These are phyloP conservation scores for Alloteropsis semialata DNA, from an alignment of 176 grass and related monocot species.

Conservation along the genomic window DNA sequence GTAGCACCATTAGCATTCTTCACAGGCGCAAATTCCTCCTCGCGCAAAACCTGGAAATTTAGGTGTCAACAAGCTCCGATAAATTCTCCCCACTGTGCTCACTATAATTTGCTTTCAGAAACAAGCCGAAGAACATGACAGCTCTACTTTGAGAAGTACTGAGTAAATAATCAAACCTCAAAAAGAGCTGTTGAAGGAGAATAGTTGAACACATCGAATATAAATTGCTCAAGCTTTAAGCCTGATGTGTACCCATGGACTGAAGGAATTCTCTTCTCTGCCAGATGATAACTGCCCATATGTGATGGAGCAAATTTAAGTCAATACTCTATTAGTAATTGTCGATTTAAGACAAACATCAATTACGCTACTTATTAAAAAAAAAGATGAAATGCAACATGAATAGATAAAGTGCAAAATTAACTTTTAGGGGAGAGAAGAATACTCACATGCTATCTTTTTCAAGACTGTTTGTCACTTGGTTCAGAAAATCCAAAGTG, in stretches of 20 bases:
- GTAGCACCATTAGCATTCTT: constrained; percentile 89
- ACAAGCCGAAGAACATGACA: not conserved
- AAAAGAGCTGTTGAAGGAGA: constrained; percentile 78
- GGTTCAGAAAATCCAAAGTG: constrained; percentile 88
- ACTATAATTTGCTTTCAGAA: not conserved
- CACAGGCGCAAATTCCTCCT: constrained; percentile 96
- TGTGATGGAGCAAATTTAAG: constrained; percentile 2
- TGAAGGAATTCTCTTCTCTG: constrained; percentile 85
- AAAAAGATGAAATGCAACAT: constrained; percentile 17
- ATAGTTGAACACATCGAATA: constrained; percentile 87
- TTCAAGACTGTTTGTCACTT: constrained; percentile 86
- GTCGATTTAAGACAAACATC: not conserved
- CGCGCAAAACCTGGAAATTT: constrained; percentile 61
- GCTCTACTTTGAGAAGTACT: not conserved
- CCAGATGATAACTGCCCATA: constrained; percentile 75
- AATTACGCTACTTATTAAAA: not conserved
- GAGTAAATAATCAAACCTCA: constrained; percentile 54
- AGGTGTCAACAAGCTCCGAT: not conserved
- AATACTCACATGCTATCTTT: constrained; percentile 84
- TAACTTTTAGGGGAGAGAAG: constrained; percentile 16
- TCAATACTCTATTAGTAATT: not conserved
- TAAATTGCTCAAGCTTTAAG: constrained; percentile 92
- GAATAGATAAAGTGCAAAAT: constrained; percentile 10
- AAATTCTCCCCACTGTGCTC: not conserved
- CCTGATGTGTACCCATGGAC: constrained; percentile 72